Percentiles rank a stretch among this genome's conserved stretches.
Evolutionary conservation across 352 stramenopile species (phyloP).

Genomic region (Phytophthora vignae): DNA sequence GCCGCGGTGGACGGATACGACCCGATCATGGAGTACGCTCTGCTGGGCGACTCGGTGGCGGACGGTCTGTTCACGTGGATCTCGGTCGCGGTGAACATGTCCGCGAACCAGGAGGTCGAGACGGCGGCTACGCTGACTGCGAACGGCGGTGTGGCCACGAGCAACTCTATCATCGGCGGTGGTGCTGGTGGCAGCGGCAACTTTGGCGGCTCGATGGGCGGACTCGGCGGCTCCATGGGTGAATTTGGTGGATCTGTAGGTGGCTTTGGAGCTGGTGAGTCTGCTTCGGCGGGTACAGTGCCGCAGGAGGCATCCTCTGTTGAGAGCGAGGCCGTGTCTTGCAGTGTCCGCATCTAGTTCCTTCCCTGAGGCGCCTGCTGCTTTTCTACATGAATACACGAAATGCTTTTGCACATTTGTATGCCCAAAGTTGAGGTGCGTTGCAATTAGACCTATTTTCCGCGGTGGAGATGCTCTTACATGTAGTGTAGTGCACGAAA

Average conservation of each 20-base stretch:
- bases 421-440: too few relatives aligned
- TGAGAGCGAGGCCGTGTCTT: too few relatives aligned
- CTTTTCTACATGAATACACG: too few relatives aligned
- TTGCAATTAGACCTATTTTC: too few relatives aligned
- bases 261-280: too few relatives aligned
- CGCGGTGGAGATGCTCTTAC: too few relatives aligned
- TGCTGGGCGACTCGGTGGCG: slow-evolving; percentile 23
- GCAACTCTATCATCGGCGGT: slow-evolving; percentile 17
- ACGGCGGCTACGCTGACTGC: slow-evolving; percentile 12
- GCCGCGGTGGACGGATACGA: slow-evolving; percentile 28
- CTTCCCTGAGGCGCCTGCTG: too few relatives aligned
- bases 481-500: slow-evolving; percentile 1
- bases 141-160: slow-evolving; percentile 21
- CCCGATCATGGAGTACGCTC: slow-evolving; percentile 33
- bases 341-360: too few relatives aligned
- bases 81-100: slow-evolving; percentile 30
- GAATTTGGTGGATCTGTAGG: slow-evolving; percentile 7
- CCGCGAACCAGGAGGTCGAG: slow-evolving; percentile 10
- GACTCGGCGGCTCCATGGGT: slow-evolving; percentile 18
- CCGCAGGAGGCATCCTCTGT: too few relatives aligned
- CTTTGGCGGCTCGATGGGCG: slow-evolving; percentile 28
- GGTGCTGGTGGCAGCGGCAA: slow-evolving; percentile 18
- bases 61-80: slow-evolving; percentile 35
- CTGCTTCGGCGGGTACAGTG: too few relatives aligned
- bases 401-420: too few relatives aligned